Evolutionary conservation across 306 rosid genomes (phyloP), one percentile per base, ranked within the genome.

Genomic region (Cucumis sativus): DNA sequence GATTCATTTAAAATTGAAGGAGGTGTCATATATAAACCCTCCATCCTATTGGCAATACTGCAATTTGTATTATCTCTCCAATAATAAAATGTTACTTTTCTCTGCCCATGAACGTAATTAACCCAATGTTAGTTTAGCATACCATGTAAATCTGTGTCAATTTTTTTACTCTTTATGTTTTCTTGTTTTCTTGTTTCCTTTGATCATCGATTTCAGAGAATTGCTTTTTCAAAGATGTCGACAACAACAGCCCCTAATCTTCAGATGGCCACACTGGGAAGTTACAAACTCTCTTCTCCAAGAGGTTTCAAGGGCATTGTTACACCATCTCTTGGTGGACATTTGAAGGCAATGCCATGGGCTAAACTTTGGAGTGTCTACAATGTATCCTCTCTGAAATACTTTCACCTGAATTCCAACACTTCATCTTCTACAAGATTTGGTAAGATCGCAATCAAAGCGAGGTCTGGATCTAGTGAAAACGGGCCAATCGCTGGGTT

Each of bases 241-340:
- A 78, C 97, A 56, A 82, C 87, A 14, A 81, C 91, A 51, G 79
- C 87, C 77, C 83, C 93, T 28, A 79, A 86, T 86, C 82, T 91
- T 80, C 90, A 88, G 66, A 79, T 88, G 76, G 92, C 87, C 20
- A 80, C 90, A 56, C 83, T 84, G 41, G 83, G 84, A 77, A 88
- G 88, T 41, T 56, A 66, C 65, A 40, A 84, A 81, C 68, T 81
- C 43, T 81, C 93, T 54, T 86, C 92, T 77, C 86, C 72, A 52
- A 84, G 84, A 78, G 66, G 70, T 70, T 70, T 80, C 60, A 15
- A 47, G 28, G 71, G 2, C 12, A 35, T 37, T 58, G 55, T 40
- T 75, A 60, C 81, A 15, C 73, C 84, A 55, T 65, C 88, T 37
- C 79, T 85, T 69, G 80, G 83, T 75, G 81, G 83, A 43, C 85